phyloP scores from a whole-genome alignment of 768 basidiomycete genomes.

The Glaciozyma antarctica region DNA sequence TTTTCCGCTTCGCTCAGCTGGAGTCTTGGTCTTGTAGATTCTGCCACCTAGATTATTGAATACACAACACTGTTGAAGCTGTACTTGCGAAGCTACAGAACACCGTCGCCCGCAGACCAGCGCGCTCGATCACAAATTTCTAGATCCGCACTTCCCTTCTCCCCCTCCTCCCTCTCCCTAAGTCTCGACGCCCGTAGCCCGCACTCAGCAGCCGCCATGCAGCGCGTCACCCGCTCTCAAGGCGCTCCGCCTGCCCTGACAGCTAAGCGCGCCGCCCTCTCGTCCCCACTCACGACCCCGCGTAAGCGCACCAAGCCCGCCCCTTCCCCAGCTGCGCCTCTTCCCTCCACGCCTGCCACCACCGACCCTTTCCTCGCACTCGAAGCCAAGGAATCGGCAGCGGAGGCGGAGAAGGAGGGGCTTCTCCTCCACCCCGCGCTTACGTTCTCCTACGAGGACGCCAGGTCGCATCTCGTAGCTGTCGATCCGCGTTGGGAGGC shows the following conservation, averaged over 20 bases:
- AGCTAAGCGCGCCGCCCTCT: not conserved
- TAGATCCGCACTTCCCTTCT: too few relatives aligned
- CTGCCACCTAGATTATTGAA: not conserved
- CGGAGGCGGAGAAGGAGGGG: not conserved
- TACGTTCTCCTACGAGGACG: constrained; percentile 66
- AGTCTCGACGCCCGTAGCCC: too few relatives aligned
- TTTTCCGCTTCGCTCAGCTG: not conserved
- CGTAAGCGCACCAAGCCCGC: constrained; percentile 1
- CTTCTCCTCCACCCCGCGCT: constrained; percentile 58
- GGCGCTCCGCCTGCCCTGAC: too few relatives aligned
- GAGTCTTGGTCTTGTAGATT: not conserved
- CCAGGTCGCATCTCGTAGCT: constrained; percentile 58
- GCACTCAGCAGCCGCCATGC: too few relatives aligned
- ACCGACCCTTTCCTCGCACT: not conserved
- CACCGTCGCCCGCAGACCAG: too few relatives aligned
- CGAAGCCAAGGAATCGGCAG: not conserved
- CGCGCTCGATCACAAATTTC: too few relatives aligned
- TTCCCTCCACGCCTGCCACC: not conserved
- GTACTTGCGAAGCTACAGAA: too few relatives aligned
- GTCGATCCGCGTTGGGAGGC: constrained; percentile 62
- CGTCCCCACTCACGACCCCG: not conserved
- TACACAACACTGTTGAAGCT: too few relatives aligned
- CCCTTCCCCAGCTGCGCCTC: not conserved
- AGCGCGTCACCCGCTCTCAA: too few relatives aligned
- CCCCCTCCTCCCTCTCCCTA: too few relatives aligned